phyloP scores from a whole-genome alignment of 2,329 filamentous ascomycete genomes.

The Alternaria novae-zelandiae region DNA sequence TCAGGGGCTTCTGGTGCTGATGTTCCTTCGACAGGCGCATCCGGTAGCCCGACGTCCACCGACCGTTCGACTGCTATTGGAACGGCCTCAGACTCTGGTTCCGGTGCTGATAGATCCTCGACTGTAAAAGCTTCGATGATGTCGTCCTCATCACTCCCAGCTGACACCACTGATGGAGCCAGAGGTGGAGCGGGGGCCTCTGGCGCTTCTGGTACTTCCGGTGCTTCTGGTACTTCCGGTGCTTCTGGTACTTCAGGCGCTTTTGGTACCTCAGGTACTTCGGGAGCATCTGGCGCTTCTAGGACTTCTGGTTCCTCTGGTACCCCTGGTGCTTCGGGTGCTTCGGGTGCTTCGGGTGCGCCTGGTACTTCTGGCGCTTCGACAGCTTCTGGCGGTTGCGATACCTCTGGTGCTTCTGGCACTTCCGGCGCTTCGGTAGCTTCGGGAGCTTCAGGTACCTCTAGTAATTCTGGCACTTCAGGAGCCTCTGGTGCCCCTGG shows the following conservation, averaged over 20 bases:
- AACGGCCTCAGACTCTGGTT: background rate
- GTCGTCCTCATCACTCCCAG: background rate
- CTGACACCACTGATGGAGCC: background rate
- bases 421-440: background rate
- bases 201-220: background rate
- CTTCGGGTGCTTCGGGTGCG: background rate
- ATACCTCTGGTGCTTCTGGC: background rate
- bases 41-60: conserved; percentile 10
- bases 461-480: background rate
- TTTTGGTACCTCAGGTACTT: background rate
- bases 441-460: background rate
- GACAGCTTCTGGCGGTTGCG: background rate
- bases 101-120: background rate
- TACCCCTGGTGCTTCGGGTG: background rate
- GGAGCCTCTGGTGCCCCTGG: background rate
- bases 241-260: background rate
- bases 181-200: background rate
- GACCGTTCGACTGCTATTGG: background rate
- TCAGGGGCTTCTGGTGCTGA: background rate
- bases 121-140: background rate
- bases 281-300: background rate
- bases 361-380: background rate
- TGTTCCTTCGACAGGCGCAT: conserved; percentile 3
- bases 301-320: background rate
- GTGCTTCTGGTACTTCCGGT: background rate